A percentile compares a stretch with the other conserved stretches of the same genome.
Evolutionary conservation across 2,329 filamentous ascomycete genomes (phyloP).

Genomic region (Penicillium thymicola): DNA sequence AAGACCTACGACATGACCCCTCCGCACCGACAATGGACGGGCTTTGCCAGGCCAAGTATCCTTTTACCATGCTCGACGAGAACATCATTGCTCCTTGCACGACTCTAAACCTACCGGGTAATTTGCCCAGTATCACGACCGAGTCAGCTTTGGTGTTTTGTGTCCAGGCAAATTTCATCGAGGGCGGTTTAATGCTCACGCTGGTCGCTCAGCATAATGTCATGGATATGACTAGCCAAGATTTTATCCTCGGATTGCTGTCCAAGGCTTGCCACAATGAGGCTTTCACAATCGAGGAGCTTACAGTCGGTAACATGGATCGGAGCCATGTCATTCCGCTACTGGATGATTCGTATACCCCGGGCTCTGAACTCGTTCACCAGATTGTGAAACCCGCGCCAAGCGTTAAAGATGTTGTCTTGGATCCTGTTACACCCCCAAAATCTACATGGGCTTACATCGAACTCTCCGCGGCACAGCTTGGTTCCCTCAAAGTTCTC

Average conservation of each 20-base stretch:
- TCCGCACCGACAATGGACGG: slow-evolving; percentile 39
- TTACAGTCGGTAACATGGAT: slow-evolving; percentile 42
- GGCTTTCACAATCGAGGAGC: slow-evolving; percentile 46
- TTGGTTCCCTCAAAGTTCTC: slow-evolving; percentile 10
- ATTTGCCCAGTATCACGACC: slow-evolving; percentile 28
- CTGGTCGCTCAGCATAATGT: slow-evolving; percentile 49
- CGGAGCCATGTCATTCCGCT: slow-evolving; percentile 40
- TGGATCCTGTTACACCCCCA: neutral
- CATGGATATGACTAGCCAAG: slow-evolving; percentile 53
- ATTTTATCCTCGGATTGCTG: slow-evolving; percentile 46
- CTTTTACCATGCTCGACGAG: slow-evolving; percentile 51
- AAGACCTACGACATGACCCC: slow-evolving; percentile 41
- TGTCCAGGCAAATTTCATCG: slow-evolving; percentile 50
- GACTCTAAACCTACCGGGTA: slow-evolving; percentile 25
- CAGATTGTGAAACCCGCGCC: slow-evolving; percentile 30
- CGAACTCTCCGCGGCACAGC: slow-evolving; percentile 6
- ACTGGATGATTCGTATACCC: slow-evolving; percentile 37
- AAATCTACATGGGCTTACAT: slow-evolving; percentile 14
- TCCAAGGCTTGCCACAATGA: slow-evolving; percentile 47
- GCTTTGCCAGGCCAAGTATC: slow-evolving; percentile 42
- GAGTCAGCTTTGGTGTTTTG: slow-evolving; percentile 43
- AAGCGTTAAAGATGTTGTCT: neutral
- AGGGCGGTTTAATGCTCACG: slow-evolving; percentile 50
- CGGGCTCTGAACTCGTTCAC: slow-evolving; percentile 38
- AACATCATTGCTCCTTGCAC: slow-evolving; percentile 42